Percentiles rank a stretch among this genome's conserved stretches.
Conservation (phyloP, 305 asterid species). For the Caryopteris hybrid region DNA sequence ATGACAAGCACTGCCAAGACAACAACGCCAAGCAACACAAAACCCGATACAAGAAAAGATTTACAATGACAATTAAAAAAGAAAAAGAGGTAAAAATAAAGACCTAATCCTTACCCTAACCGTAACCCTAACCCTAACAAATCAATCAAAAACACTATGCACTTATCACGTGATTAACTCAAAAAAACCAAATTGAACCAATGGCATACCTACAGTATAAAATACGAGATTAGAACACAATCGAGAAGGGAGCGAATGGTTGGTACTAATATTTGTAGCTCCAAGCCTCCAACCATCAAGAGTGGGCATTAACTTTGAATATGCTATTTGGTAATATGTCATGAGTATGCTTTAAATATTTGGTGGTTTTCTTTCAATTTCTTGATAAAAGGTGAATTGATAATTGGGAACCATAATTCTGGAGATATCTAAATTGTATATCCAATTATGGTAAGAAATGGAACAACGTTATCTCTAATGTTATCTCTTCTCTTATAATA, state of each 20-base stretch:
- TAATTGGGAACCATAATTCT: constrained; percentile 9
- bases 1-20: no score
- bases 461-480: constrained; percentile 21
- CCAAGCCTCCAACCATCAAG: constrained; percentile 6
- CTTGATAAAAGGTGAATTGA: constrained; percentile 10
- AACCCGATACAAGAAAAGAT: no score
- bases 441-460: constrained; percentile 34
- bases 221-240: not conserved
- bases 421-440: constrained; percentile 32
- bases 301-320: constrained; percentile 18
- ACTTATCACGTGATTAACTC: no score
- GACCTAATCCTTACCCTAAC: no score
- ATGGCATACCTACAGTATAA: not conserved
- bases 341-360: not conserved
- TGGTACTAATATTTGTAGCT: no score
- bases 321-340: constrained; percentile 4
- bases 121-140: no score
- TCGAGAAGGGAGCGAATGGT: no score
- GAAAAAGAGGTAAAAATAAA: no score
- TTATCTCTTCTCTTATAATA: constrained; percentile 17
- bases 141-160: no score
- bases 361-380: constrained; percentile 7
- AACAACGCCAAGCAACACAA: no score
- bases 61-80: no score
- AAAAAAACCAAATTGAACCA: not conserved